Conservation (phyloP, 129 eudicot species). For the Apium graveolens region DNA sequence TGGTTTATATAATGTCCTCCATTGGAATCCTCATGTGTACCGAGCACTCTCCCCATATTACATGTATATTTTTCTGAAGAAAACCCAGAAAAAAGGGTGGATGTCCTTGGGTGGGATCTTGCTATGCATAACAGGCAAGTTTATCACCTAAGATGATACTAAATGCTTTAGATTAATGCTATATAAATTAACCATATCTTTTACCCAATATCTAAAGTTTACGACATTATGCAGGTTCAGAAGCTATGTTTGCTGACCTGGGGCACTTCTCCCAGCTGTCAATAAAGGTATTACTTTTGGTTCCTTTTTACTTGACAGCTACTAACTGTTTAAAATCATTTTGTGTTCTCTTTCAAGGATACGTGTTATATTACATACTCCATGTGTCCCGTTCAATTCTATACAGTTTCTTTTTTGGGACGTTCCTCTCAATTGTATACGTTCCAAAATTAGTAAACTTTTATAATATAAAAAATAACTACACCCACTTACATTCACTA, state of each 20-base stretch:
- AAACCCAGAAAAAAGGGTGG: conserved; percentile 90
- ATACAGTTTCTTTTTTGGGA: no score
- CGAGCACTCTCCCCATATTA: conserved; percentile 79
- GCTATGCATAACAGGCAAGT: conserved; percentile 82
- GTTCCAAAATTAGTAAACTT: no score
- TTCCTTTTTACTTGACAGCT: not conserved
- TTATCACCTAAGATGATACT: not conserved
- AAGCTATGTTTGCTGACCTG: conserved; percentile 99
- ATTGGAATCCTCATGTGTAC: conserved; percentile 95
- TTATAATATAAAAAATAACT: no score
- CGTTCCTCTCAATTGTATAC: no score
- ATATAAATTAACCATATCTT: not conserved
- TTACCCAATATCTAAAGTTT: not conserved
- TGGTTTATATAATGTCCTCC: conserved; percentile 76
- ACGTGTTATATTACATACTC: no score
- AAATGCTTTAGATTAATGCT: not conserved
- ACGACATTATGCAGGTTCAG: conserved; percentile 57
- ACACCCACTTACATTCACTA: no score
- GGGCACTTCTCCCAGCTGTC: conserved; percentile 97
- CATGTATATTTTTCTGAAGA: conserved; percentile 78
- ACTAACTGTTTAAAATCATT: not conserved
- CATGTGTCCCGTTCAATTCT: no score
- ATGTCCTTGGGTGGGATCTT: conserved; percentile 95
- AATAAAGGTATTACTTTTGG: conserved; percentile 47
- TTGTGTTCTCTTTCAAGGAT: not conserved